These are phyloP conservation scores for Argentina anserina DNA, from an alignment of 306 rosid species.

Conservation along the genomic window DNA sequence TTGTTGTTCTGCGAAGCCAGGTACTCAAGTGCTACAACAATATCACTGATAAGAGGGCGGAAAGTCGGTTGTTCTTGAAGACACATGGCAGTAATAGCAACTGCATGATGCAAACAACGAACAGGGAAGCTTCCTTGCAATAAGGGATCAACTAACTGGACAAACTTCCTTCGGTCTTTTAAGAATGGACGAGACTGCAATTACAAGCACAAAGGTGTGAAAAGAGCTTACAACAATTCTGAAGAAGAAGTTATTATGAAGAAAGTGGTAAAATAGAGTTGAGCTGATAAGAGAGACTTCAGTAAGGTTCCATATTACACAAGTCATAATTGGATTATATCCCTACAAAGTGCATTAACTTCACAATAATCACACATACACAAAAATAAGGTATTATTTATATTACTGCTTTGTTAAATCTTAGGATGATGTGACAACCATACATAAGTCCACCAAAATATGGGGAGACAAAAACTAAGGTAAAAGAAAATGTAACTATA, in stretches of 20 bases:
- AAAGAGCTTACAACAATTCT: not conserved
- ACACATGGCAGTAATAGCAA: slow-evolving; percentile 95
- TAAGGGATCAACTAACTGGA: slow-evolving; percentile 65
- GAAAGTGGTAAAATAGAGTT: not conserved
- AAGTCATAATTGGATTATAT: not conserved
- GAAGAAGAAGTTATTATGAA: not conserved
- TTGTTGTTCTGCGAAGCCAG: slow-evolving; percentile 55
- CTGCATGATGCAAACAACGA: slow-evolving; percentile 91
- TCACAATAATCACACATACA: not conserved
- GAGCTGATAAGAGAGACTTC: not conserved
- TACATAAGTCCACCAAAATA: not conserved
- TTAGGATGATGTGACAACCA: not conserved
- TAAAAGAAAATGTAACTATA: not conserved
- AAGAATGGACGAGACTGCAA: slow-evolving; percentile 56
- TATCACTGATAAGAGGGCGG: slow-evolving; percentile 83
- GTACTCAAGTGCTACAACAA: slow-evolving; percentile 90
- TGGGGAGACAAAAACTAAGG: not conserved
- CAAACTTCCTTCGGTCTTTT: slow-evolving; percentile 47
- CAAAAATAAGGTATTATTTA: not conserved
- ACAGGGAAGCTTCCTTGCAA: slow-evolving; percentile 66
- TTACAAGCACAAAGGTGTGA: not conserved
- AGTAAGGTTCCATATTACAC: not conserved
- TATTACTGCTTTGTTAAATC: not conserved
- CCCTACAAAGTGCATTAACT: not conserved
- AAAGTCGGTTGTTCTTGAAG: slow-evolving; percentile 85